Base-by-base conservation (phyloP, 139 green algal species). In the Helicosporidium sp. region DNA sequence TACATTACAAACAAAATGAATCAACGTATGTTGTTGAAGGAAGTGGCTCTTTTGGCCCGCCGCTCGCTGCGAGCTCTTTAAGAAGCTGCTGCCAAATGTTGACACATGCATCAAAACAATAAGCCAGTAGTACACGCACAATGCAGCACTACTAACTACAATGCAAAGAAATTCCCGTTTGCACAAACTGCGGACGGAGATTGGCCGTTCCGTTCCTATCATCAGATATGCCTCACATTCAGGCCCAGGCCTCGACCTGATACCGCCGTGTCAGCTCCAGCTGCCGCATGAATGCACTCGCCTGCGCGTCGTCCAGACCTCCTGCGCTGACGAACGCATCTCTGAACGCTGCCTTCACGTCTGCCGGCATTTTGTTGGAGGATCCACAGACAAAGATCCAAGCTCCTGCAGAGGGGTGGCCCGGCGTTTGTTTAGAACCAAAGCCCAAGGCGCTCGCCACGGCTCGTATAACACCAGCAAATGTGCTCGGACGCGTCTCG, bases 181-280 rank as follows among this genome's bases (percentile, higher is more conserved):
- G n/a, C n/a, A n/a, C n/a, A n/a, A n/a, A n/a, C n/a, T n/a, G n/a
- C n/a, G n/a, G n/a, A n/a, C n/a, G n/a, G n/a, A n/a, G n/a, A n/a
- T n/a, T n/a, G n/a, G n/a, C n/a, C n/a, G n/a, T n/a, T n/a, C n/a
- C n/a, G n/a, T n/a, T n/a, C n/a, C 31, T 13, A 37, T 18, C 10
- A 37, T 10, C 10, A 37, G 10, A 37, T 10, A 2, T 13, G 0
- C 10, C 10, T 10, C 13, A 10, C 31, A 37, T 37, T 76, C 53
- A 95, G 23, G 70, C 85, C 87, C 87, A 96, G 0, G 82, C 68
- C 58, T 96, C 87, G 18, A 94, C 72, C 31, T 63, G 53, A 49
- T 92, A 93, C 19, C 83, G 46, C 5, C 70, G 62, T 2, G 6
- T 58, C 24, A 61, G 36, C 55, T 92, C 69, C 56, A 93, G 46